A percentile compares a stretch with the other conserved stretches of the same genome.
Conservation (phyloP, 208 protist species). For the Acanthamoeba healyi region DNA sequence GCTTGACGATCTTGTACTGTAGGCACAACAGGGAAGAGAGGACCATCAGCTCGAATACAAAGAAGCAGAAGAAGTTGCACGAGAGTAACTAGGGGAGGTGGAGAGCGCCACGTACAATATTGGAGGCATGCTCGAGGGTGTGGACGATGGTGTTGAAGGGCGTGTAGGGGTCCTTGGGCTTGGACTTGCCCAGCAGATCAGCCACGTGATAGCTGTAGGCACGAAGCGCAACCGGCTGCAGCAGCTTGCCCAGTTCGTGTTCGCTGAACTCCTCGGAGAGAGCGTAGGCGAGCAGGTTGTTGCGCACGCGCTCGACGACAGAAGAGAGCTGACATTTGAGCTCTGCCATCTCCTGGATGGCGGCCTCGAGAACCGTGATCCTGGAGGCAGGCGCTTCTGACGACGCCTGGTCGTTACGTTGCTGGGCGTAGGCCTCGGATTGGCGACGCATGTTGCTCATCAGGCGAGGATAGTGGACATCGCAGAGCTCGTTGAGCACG, state of each 20-base stretch:
- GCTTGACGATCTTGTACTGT: conserved; percentile 24
- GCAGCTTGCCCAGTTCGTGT: conserved; percentile 34
- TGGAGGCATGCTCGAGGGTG: neutral
- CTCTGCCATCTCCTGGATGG: conserved; percentile 20
- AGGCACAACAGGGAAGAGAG: too few species aligned
- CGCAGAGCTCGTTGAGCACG: conserved; percentile 17
- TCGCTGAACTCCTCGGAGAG: conserved; percentile 52
- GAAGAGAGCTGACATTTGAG: conserved; percentile 28
- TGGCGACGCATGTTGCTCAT: conserved; percentile 24
- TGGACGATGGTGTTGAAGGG: neutral
- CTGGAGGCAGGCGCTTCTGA: neutral
- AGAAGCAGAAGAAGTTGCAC: neutral
- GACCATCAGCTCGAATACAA: too few species aligned
- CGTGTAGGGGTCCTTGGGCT: conserved; percentile 45
- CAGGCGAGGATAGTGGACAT: conserved; percentile 22
- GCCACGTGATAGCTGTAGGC: conserved; percentile 48
- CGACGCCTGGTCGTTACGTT: neutral
- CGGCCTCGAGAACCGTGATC: neutral
- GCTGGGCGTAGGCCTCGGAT: neutral
- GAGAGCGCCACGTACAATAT: neutral
- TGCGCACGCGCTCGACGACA: neutral
- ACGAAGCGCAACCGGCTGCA: neutral
- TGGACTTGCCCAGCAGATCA: conserved; percentile 44
- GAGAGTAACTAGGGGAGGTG: too few species aligned
- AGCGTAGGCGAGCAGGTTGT: conserved; percentile 58